phyloP scores from a whole-genome alignment of 2,329 filamentous ascomycete genomes.

The Talaromyces sp. region DNA sequence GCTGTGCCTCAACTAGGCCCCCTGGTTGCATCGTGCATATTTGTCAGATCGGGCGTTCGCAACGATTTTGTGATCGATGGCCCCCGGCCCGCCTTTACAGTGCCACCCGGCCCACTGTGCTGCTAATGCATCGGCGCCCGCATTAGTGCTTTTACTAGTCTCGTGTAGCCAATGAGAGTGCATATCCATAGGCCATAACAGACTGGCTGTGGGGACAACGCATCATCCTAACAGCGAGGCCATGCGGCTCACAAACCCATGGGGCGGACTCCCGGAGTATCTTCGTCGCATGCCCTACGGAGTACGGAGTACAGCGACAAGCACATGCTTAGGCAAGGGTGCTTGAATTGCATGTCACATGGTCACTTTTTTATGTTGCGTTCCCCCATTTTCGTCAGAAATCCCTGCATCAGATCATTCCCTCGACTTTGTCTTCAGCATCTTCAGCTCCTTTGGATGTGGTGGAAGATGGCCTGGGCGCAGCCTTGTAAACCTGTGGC shows the following conservation, averaged over 20 bases:
- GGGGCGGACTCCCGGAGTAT: not conserved
- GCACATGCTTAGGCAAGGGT: not conserved
- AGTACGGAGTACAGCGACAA: no score
- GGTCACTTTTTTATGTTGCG: not conserved
- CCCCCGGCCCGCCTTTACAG: not conserved
- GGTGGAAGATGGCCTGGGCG: not conserved
- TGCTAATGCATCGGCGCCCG: not conserved
- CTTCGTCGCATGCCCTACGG: not conserved
- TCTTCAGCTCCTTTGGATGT: not conserved
- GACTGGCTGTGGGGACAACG: not conserved
- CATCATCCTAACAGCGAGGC: not conserved
- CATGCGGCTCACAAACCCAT: not conserved
- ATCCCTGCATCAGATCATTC: not conserved
- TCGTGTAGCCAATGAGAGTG: not conserved
- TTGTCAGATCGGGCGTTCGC: not conserved
- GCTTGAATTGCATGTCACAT: not conserved
- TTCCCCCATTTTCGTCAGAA: not conserved
- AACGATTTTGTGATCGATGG: not conserved
- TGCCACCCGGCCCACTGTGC: not conserved
- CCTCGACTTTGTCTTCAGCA: not conserved
- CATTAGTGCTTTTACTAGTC: not conserved
- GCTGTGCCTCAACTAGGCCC: not conserved
- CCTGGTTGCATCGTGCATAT: not conserved
- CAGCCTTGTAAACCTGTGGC: not conserved
- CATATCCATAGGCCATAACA: not conserved